Evolutionary conservation across 192 early-diverging fungal species (phyloP), one percentile per base, ranked within the genome.

Genomic region (Allomyces javanicus): DNA sequence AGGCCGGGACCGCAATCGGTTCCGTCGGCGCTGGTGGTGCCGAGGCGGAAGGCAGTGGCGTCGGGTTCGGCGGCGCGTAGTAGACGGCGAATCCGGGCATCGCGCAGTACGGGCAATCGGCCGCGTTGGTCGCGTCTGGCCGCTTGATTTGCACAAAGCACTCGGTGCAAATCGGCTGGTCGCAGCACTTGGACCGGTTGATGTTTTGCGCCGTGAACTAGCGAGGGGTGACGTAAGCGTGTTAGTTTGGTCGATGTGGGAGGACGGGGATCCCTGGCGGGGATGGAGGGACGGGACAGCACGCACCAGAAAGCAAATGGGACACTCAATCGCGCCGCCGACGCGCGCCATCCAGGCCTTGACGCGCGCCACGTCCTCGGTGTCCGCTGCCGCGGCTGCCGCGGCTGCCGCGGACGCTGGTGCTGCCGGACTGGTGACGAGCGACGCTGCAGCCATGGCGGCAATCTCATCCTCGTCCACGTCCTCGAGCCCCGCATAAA

Each of bases 141-240:
- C 93, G 85, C 71, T 91, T 89, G 65, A 96, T 90, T 79, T 96
- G 92, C 61, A 95, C 86, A 81, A 96, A 96, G 72, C 93, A 96
- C 69, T 96, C 93, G 12, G 92, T 93, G 78, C 93, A 96, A 66
- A 96, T 90, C 10, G 93, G 92, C 70, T 94, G 87, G 72, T 89
- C 88, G 77, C 93, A 96, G 76, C 93, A 96, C 27, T 88, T 76
- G 21, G 92, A 89, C 71, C 88, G 84, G 76, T 96, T 96, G 75
- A 91, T 90, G 75, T 93, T 91, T 66, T 81, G 72, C 21, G 92
- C 91, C 70, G 88, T 93, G 83, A 88, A 69, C 62, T 23, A 69
- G 23, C 11, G 1, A 44, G 11, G 4, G 27, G 44, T 14, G 24
- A 19, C 19, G 61, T 19, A 14, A 33, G 23, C 24, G 24, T 10